Evolutionary conservation across 1,139 yeast genomes (phyloP), one percentile per base, ranked within the genome.

Genomic region (Chernovozyma sophiae-reginae): DNA sequence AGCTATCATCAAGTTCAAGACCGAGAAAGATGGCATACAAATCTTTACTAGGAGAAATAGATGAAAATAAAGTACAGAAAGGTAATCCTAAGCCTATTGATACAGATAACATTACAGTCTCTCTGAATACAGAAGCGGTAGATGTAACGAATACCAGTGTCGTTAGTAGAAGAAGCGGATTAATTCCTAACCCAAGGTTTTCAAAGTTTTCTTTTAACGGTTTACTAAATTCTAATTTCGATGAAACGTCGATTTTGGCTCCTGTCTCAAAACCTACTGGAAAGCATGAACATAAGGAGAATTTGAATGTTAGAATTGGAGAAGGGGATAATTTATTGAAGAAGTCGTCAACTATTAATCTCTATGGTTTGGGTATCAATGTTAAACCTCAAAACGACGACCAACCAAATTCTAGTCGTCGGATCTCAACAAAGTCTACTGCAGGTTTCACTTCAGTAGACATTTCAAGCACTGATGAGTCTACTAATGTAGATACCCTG

Each of bases 141-240:
- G 17, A 26, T 14, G 29, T 26, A 8, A 6, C 15, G 29, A 26
- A 20, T 16, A 13, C 39, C 10, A 33, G 36, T 17, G 23, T 36
- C 4, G 28, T 25, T 24, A 31, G 31, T 20, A 31, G 36, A 25
- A 37, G 38, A 14, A 40, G 41, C 27, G 56, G 50, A 1, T 52
- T 66, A 34, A 66, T 69, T 29, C 74, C 76, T 11, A 70, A 70
- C 40, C 75, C 75, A 8, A 50, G 72, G 33, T 70, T 70, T 38
- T 68, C 75, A 0, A 55, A 68, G 32, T 60, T 70, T 39, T 68
- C 75, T 0, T 66, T 70, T 48, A 68, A 68, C 32, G 74, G 72
- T 1, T 49, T 70, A 34, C 45, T 59, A 39, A 54, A 47, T 15
- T 30, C 31, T 16, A 31, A 29, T 19, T 34, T 25, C n/a, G 34